Percentiles rank a stretch among this genome's conserved stretches.
Conservation (phyloP, 768 basidiomycete genomes). For the Tricholoma hemisulphureum region DNA sequence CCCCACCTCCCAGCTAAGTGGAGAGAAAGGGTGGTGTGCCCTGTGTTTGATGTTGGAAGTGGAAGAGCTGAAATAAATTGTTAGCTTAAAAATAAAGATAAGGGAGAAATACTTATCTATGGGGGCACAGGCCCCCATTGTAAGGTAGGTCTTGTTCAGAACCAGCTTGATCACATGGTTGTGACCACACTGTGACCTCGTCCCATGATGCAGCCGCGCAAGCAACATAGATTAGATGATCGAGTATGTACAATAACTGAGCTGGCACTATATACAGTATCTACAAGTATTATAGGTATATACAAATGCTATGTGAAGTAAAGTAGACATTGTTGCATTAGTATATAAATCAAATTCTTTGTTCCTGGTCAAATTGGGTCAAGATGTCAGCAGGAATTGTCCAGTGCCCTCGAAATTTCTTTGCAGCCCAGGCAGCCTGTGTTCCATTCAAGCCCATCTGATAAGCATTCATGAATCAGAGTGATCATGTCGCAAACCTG, state of each 20-base stretch:
- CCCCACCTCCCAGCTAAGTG: too few species aligned
- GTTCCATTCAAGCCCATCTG: constrained; percentile 11
- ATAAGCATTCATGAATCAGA: constrained; percentile 2
- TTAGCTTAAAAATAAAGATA: too few species aligned
- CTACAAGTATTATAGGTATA: background rate
- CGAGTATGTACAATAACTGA: background rate
- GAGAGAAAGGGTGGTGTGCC: too few species aligned
- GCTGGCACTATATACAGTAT: background rate
- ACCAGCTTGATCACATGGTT: too few species aligned
- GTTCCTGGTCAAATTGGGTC: background rate
- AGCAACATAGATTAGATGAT: background rate
- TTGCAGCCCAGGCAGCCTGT: constrained; percentile 10
- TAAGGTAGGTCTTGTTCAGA: too few species aligned
- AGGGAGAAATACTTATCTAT: too few species aligned
- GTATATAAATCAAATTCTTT: background rate
- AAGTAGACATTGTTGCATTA: background rate
- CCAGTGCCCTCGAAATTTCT: constrained; percentile 8
- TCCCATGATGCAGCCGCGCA: background rate
- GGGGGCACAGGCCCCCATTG: too few species aligned
- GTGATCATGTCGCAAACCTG: constrained; percentile 7
- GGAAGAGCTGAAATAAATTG: too few species aligned
- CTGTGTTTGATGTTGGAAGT: too few species aligned
- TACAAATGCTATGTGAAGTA: background rate
- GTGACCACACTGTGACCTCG: background rate
- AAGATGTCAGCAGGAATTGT: background rate